A percentile compares a stretch with the other conserved stretches of the same genome.
Conservation (phyloP, 495 filamentous ascomycete species). For the Massariosphaeria phaeospora region DNA sequence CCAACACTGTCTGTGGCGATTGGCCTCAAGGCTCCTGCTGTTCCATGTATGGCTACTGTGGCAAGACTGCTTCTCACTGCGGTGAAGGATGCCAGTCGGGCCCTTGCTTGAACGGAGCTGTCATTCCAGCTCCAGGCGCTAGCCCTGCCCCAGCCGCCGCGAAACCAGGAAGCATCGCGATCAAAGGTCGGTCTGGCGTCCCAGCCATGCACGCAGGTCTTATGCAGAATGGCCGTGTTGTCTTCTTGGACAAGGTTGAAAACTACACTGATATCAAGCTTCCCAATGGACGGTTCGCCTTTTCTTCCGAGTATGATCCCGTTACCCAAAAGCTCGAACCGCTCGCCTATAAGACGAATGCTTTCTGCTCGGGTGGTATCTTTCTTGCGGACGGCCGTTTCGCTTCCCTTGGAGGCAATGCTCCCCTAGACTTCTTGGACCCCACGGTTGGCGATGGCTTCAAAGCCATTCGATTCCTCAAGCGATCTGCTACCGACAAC, state of each 20-base stretch:
- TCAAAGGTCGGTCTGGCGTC: conserved; percentile 54
- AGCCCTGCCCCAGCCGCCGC: conserved; percentile 35
- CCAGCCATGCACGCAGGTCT: conserved; percentile 61
- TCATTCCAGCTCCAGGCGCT: conserved; percentile 33
- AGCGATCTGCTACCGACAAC: conserved; percentile 47
- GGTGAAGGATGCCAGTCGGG: conserved; percentile 47
- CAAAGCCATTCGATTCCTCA: conserved; percentile 52
- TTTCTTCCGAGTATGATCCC: conserved; percentile 58
- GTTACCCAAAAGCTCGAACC: conserved; percentile 45
- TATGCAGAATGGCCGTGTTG: conserved; percentile 54
- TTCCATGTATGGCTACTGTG: conserved; percentile 48
- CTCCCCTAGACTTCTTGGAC: conserved; percentile 51
- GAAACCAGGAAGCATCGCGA: conserved; percentile 46
- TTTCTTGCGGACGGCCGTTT: conserved; percentile 56
- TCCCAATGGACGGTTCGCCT: conserved; percentile 53
- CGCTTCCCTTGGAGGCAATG: conserved; percentile 56
- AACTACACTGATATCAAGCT: conserved; percentile 56
- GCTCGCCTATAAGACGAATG: conserved; percentile 54
- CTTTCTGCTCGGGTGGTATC: conserved; percentile 58
- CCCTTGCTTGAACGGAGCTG: conserved; percentile 37
- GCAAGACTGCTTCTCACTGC: conserved; percentile 42
- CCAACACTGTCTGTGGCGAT: conserved; percentile 46
- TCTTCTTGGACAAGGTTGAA: conserved; percentile 62
- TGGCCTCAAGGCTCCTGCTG: conserved; percentile 50
- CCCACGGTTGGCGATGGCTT: conserved; percentile 57